Base-by-base conservation (phyloP, 495 filamentous ascomycete species). In the Echria macrotheca region DNA sequence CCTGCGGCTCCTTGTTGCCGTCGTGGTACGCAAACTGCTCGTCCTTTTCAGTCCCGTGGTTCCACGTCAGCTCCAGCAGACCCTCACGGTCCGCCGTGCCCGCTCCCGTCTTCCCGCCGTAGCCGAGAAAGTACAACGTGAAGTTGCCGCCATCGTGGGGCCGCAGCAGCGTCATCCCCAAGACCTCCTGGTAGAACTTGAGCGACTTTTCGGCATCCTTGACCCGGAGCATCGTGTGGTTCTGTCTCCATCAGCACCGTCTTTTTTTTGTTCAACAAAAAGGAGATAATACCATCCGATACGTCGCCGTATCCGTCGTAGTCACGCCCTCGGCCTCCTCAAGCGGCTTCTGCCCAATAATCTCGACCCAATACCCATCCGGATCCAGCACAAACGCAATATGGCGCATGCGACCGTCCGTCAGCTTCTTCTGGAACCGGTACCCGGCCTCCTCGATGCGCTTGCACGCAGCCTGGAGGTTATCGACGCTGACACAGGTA, bases 381-480 rank as follows among this genome's bases (percentile, higher is more conserved):
- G 93, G 93, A 59, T 97, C 93, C 50, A 95, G 77, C 4, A 75
- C 93, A 59, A 97, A 98, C 1, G 91, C 93, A 57, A 97, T 94
- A 57, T 85, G 70, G 53, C 77, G 78, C 88, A 96, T 96, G 17
- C 83, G 77, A 0, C 91, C 93, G 45, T 98, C 91, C 2, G 79
- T 78, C 31, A 96, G 65, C 63, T 86, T 90, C 82, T 98, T 96
- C 77, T 97, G 87, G 72, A 96, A 97, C 22, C 75, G 75, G 66
- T 96, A 95, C 0, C 90, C 90, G 4, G 87, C 89, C 53, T 89
- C 86, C 66, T 91, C 88, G 57, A 98, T 75, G 48, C 88, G 77
- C 71, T 87, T 68, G 75, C 93, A 97, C 7, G 91, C 89, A 5
- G 80, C 85, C 68, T 95, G 82, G 53, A 97, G 82, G 69, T 95